These are phyloP conservation scores for Leccinum truebloodii DNA, from an alignment of 768 basidiomycete species.

Conservation along the genomic window DNA sequence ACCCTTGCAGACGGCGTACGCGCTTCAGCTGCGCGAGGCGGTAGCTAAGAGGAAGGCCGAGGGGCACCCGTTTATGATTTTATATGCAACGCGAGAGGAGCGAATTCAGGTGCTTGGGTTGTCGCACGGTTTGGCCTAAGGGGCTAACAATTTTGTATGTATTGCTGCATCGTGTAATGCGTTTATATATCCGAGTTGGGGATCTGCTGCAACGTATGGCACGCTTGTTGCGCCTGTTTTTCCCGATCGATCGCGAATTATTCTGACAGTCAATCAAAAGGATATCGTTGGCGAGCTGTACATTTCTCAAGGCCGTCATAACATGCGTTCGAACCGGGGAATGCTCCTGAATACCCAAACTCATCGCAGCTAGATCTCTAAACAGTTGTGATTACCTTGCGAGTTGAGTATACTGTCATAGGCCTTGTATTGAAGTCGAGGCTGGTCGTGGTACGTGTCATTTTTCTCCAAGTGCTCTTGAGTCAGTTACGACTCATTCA, in stretches of 20 bases:
- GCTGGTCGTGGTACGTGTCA: constrained; percentile 55
- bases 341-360: constrained; percentile 72
- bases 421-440: no score
- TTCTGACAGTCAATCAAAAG: constrained; percentile 31
- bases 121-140: constrained; percentile 13
- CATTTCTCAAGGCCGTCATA: constrained; percentile 58
- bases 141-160: not conserved
- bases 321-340: constrained; percentile 77
- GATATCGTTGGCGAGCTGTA: constrained; percentile 73
- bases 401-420: no score
- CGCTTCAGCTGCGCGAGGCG: constrained; percentile 66
- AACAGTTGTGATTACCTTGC: constrained; percentile 58
- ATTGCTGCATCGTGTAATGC: not conserved
- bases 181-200: not conserved
- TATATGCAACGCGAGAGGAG: constrained; percentile 72
- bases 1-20: constrained; percentile 58
- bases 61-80: constrained; percentile 58
- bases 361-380: constrained; percentile 67
- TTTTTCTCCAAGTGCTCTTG: not conserved
- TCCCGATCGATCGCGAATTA: constrained; percentile 7
- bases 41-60: constrained; percentile 62
- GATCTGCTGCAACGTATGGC: no score
- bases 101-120: constrained; percentile 60
- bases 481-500: not conserved
- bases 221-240: constrained; percentile 9